Base-by-base conservation (phyloP, 208 protist species). In the Acanthamoeba healyi region DNA sequence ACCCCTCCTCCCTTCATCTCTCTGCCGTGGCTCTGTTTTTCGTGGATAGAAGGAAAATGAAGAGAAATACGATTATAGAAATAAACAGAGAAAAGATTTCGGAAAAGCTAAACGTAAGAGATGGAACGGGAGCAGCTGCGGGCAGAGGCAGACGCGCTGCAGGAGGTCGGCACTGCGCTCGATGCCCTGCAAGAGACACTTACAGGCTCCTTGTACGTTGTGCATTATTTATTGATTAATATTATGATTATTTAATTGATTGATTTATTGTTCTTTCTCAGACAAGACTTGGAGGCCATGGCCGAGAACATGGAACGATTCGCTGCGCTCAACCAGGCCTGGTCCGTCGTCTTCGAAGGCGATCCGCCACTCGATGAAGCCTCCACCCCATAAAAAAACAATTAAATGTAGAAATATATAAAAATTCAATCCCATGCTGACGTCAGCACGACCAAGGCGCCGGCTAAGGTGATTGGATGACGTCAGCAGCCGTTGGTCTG, bases 361-460 rank as follows among this genome's bases (percentile, higher is more conserved):
- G 38, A 81, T 3, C 70, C 70, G 36, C 70, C 70, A 14, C 70
- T 81, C n/a, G 70, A 81, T 22, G 36, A 81, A n/a, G n/a, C n/a
- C n/a, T n/a, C n/a, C n/a, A n/a, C n/a, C n/a, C n/a, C n/a, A n/a
- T n/a, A n/a, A n/a, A n/a, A n/a, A n/a, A n/a, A n/a, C n/a, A n/a
- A n/a, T n/a, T n/a, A n/a, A n/a, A n/a, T n/a, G n/a, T n/a, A n/a
- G n/a, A n/a, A n/a, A 3, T 3, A 19, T 54, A 19, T 54, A 54
- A 54, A 15, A 4, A 12, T 12, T 4, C 12, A 4, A 15, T 49
- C 44, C 44, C 4, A 56, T 24, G 12, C 49, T 56, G 9, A 49
- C 44, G 44, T 12, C 44, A 49, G 44, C 44, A 49, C 44, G 44
- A 49, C n/a, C n/a, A n/a, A n/a, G n/a, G n/a, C n/a, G n/a, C n/a